Conservation (phyloP, 2,329 filamentous ascomycete genomes). For the Penicillium sp. region DNA sequence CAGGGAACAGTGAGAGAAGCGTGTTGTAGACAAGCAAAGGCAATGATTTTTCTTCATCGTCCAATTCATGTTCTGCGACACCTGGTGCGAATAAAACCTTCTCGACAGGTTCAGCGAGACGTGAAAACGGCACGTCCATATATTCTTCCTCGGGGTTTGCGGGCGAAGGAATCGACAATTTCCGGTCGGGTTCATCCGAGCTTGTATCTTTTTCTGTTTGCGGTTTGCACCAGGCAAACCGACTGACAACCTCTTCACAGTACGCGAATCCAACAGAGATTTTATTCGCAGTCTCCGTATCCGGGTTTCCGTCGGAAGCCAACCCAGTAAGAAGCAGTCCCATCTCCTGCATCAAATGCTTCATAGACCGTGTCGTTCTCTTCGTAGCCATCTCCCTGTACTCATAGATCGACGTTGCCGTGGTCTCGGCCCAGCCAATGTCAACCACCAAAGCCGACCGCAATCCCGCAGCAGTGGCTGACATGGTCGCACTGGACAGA, state of each 20-base stretch:
- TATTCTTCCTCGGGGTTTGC: constrained; percentile 42
- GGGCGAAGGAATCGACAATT: constrained; percentile 46
- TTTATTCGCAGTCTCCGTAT: constrained; percentile 34
- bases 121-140: constrained; percentile 65
- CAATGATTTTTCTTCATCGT: constrained; percentile 82
- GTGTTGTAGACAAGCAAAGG: constrained; percentile 73
- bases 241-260: constrained; percentile 73
- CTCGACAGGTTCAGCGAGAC: constrained; percentile 72
- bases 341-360: constrained; percentile 66
- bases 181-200: constrained; percentile 28
- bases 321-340: constrained; percentile 45
- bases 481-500: constrained; percentile 72
- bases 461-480: constrained; percentile 73
- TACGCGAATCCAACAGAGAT: constrained; percentile 66
- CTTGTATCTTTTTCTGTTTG: constrained; percentile 6
- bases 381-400: constrained; percentile 74
- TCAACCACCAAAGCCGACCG: constrained; percentile 85
- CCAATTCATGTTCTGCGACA: constrained; percentile 59
- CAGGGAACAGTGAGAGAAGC: constrained; percentile 72
- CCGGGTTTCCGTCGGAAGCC: constrained; percentile 24
- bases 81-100: constrained; percentile 65
- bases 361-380: constrained; percentile 72
- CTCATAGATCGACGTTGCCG: constrained; percentile 83
- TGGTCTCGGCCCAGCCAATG: constrained; percentile 88
- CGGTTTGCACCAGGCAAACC: constrained; percentile 72